These are phyloP conservation scores for Caryopteris hybrid DNA, from an alignment of 305 asterid species.

Conservation along the genomic window DNA sequence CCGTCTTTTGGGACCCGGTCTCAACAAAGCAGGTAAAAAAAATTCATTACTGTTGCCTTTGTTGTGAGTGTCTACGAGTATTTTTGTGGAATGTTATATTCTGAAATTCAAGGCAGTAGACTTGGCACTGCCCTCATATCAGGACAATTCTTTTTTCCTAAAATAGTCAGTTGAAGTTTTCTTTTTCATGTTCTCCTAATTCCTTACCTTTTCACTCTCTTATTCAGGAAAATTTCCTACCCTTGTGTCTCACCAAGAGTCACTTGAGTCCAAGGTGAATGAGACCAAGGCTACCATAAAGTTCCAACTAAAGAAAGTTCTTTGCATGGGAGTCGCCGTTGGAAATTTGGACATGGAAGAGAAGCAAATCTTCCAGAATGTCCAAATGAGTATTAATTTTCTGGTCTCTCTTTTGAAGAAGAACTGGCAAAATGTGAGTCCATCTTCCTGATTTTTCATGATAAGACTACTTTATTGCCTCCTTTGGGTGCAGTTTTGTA, in stretches of 20 bases:
- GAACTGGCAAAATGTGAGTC: constrained; percentile 68
- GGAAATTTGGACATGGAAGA: constrained; percentile 66
- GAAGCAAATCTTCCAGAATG: constrained; percentile 65
- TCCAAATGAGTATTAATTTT: constrained; percentile 67
- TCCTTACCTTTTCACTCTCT: neutral
- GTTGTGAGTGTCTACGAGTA: neutral
- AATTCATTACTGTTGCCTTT: neutral
- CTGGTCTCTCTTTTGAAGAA: constrained; percentile 61
- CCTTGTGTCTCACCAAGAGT: constrained; percentile 60
- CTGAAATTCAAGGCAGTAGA: neutral
- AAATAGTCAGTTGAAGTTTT: too few relatives aligned
- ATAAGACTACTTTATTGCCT: neutral
- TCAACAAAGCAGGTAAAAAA: constrained; percentile 56
- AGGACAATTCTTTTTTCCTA: too few relatives aligned
- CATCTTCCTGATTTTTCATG: neutral
- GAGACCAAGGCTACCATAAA: constrained; percentile 67
- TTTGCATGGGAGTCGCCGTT: constrained; percentile 81
- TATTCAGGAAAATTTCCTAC: constrained; percentile 64
- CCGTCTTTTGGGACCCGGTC: constrained; percentile 74
- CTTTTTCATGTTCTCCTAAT: too few relatives aligned
- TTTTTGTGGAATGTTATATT: neutral
- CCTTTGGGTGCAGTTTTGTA: neutral
- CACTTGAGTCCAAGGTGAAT: constrained; percentile 57
- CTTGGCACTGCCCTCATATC: too few relatives aligned
- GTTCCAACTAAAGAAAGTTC: constrained; percentile 71